Conservation (phyloP, 2,329 filamentous ascomycete genomes). For the Aspergillus ochraceus region DNA sequence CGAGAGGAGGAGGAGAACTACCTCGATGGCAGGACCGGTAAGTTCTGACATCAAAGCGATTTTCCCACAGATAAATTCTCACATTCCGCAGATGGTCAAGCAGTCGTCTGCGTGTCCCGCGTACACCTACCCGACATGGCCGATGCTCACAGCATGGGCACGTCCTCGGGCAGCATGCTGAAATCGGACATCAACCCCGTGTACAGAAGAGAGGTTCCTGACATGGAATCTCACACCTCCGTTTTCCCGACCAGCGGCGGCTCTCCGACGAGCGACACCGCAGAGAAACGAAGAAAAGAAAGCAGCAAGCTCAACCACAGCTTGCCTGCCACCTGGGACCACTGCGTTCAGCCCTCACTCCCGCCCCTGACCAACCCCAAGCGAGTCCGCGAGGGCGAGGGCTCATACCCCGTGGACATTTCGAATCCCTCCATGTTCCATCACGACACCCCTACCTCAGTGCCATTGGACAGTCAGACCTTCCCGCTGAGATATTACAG, state of each 20-base stretch:
- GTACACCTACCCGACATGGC: constrained; percentile 29
- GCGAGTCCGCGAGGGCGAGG: constrained; percentile 4
- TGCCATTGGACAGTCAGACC: constrained; percentile 10
- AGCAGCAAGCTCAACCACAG: constrained; percentile 4
- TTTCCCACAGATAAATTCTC: neutral
- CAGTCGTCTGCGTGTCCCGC: constrained; percentile 26
- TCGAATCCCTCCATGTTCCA: constrained; percentile 8
- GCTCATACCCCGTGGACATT: constrained; percentile 8
- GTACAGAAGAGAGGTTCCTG: constrained; percentile 16
- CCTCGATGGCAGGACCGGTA: constrained; percentile 32
- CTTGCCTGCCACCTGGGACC: constrained; percentile 12
- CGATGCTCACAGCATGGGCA: constrained; percentile 18
- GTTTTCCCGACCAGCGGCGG: constrained; percentile 19
- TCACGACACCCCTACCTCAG: constrained; percentile 4
- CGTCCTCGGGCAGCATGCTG: constrained; percentile 11
- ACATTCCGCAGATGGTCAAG: constrained; percentile 23
- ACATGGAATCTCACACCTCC: constrained; percentile 23
- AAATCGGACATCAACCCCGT: constrained; percentile 14
- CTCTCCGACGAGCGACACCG: constrained; percentile 7
- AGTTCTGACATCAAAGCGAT: neutral
- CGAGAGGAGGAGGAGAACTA: constrained; percentile 34
- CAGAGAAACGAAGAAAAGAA: neutral
- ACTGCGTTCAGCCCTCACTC: constrained; percentile 8
- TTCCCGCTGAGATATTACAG: constrained; percentile 18
- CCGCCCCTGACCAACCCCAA: constrained; percentile 11